Conservation (phyloP, 371 early-diverging fungal genomes). For the Parasitella parasitica region DNA sequence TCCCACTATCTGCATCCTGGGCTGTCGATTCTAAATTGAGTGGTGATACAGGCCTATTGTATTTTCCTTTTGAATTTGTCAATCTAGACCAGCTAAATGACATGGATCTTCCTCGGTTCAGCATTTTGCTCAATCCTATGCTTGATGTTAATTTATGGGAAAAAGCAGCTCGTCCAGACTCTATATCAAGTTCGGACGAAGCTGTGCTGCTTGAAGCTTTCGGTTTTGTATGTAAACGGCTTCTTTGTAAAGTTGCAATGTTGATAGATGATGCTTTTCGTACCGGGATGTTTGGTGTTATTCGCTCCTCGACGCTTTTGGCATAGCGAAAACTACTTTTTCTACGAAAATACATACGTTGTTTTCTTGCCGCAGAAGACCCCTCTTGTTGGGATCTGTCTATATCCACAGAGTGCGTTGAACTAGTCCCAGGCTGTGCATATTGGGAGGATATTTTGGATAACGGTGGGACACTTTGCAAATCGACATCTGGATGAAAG, state of each 20-base stretch:
- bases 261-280: constrained; percentile 7
- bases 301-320: background rate
- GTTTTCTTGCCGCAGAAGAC: background rate
- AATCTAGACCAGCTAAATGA: constrained; percentile 4
- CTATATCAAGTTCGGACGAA: background rate
- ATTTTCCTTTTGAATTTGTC: background rate
- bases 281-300: background rate
- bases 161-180: background rate
- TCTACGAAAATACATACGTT: background rate
- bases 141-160: background rate
- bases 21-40: background rate
- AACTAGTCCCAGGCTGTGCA: background rate
- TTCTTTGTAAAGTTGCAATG: background rate
- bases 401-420: background rate
- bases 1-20: background rate
- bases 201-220: background rate
- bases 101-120: constrained; percentile 1
- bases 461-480: background rate
- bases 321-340: background rate
- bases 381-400: background rate
- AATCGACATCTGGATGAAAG: background rate
- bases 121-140: background rate
- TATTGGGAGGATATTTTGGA: background rate
- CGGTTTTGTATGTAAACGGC: background rate
- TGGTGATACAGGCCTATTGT: background rate